phyloP scores from a whole-genome alignment of 2,329 filamentous ascomycete species.

The Clonostachys rosea region DNA sequence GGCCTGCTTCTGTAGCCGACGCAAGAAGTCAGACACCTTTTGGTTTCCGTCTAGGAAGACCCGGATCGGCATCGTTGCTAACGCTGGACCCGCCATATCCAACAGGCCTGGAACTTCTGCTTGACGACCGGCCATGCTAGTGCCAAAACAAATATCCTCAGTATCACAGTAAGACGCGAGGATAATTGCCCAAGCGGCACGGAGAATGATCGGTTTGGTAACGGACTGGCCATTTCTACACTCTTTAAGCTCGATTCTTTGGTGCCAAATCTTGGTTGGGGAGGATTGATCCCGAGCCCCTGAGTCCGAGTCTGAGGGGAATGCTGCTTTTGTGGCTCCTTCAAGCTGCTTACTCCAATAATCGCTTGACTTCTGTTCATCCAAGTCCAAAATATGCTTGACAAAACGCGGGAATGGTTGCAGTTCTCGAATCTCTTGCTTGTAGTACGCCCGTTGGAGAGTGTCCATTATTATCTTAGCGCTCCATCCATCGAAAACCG shows the following conservation, averaged over 20 bases:
- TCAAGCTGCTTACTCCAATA: slow-evolving; percentile 2
- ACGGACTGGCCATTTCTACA: background rate
- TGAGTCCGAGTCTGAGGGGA: background rate
- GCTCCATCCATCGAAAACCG: slow-evolving; percentile 14
- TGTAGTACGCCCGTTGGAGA: slow-evolving; percentile 1
- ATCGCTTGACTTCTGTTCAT: background rate
- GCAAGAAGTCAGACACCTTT: slow-evolving; percentile 7
- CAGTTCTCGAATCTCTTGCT: background rate
- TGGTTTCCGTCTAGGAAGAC: slow-evolving; percentile 1
- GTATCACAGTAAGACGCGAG: slow-evolving; percentile 7
- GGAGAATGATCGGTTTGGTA: slow-evolving; percentile 10
- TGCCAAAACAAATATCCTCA: slow-evolving; percentile 14
- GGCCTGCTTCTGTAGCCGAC: slow-evolving; percentile 5
- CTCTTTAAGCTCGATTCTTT: background rate
- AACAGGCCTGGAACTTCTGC: slow-evolving; percentile 1
- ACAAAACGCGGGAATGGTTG: slow-evolving; percentile 31
- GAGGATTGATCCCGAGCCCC: background rate
- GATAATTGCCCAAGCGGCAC: slow-evolving; percentile 2
- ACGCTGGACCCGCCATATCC: slow-evolving; percentile 7
- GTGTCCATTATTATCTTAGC: slow-evolving; percentile 1
- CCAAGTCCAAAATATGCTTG: slow-evolving; percentile 28
- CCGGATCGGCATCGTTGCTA: slow-evolving; percentile 8
- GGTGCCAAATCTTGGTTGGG: background rate
- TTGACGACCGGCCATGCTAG: slow-evolving; percentile 13
- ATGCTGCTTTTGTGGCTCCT: slow-evolving; percentile 3